Conservation (phyloP, 306 rosid species). For the Quercus glauca region DNA sequence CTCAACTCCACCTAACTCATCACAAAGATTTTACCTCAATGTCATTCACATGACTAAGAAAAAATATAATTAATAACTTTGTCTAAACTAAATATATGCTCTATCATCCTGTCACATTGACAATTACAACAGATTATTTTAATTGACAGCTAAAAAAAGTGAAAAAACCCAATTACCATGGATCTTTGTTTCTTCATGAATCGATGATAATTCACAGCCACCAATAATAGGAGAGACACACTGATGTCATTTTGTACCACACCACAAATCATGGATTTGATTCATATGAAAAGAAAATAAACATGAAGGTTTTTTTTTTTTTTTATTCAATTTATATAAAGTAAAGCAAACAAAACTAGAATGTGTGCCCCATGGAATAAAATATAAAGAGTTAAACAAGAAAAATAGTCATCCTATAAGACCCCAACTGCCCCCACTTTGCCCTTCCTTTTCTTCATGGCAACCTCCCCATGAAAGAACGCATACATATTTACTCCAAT, state of each 20-base stretch:
- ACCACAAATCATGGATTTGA: conserved; percentile 19
- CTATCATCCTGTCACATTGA: neutral
- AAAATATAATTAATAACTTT: no score
- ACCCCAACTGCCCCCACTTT: conserved; percentile 25
- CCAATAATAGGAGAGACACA: conserved; percentile 16
- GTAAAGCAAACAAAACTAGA: conserved; percentile 30
- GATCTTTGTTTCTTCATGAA: conserved; percentile 10
- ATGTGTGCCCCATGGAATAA: neutral
- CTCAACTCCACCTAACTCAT: no score
- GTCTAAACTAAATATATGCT: no score
- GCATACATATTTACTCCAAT: conserved; percentile 36
- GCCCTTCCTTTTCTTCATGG: conserved; percentile 58
- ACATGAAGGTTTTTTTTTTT: neutral
- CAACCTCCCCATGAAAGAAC: conserved; percentile 54
- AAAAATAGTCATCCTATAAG: conserved; percentile 21
- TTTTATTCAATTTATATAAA: conserved; percentile 16
- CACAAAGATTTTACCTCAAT: no score
- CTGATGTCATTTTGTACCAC: conserved; percentile 17
- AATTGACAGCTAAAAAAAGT: conserved; percentile 2
- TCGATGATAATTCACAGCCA: conserved; percentile 30
- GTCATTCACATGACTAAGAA: no score
- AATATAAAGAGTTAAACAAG: conserved; percentile 14
- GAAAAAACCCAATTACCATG: neutral
- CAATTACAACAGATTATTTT: neutral
- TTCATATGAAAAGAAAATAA: conserved; percentile 16